A percentile compares a stretch with the other conserved stretches of the same genome.
Conservation (phyloP, 495 filamentous ascomycete species). For the Mycothermus thermophilus region DNA sequence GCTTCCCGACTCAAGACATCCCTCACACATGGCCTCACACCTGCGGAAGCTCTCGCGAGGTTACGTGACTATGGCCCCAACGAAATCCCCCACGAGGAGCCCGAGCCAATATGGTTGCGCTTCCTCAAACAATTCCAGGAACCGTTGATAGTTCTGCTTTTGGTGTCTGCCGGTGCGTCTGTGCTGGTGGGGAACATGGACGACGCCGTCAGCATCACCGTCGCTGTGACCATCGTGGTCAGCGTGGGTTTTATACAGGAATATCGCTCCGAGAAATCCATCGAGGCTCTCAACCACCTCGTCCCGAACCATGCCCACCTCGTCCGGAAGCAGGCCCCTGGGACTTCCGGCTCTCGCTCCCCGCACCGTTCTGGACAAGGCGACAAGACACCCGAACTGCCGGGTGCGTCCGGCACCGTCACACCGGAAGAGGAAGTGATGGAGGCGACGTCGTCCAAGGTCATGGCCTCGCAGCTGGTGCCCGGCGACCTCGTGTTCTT, state of each 20-base stretch:
- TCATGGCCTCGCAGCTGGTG: conserved; percentile 75
- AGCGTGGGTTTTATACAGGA: conserved; percentile 95
- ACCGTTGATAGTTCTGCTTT: conserved; percentile 74
- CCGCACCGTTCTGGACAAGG: conserved; percentile 31
- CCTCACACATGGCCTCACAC: conserved; percentile 61
- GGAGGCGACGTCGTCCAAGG: conserved; percentile 63
- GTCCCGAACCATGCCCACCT: conserved; percentile 91
- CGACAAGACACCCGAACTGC: conserved; percentile 15
- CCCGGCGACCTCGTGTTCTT: conserved; percentile 87
- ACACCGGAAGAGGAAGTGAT: conserved; percentile 39
- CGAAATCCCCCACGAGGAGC: conserved; percentile 84
- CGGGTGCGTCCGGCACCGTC: conserved; percentile 18
- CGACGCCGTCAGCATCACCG: conserved; percentile 86
- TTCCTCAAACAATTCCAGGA: conserved; percentile 97
- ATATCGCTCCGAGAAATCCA: conserved; percentile 91
- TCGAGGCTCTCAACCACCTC: conserved; percentile 85
- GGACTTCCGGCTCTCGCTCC: conserved; percentile 17
- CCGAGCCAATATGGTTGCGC: conserved; percentile 85
- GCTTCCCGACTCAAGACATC: conserved; percentile 73
- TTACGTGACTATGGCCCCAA: conserved; percentile 75
- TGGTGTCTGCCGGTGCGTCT: conserved; percentile 78
- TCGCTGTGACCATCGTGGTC: conserved; percentile 93
- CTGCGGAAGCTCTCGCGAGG: conserved; percentile 64
- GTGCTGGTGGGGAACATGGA: conserved; percentile 90
- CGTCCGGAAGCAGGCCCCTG: conserved; percentile 45